A percentile compares a stretch with the other conserved stretches of the same genome.
These are phyloP conservation scores for Phytopythium delawarense DNA, from an alignment of 352 stramenopile genomes.

Conservation along the genomic window DNA sequence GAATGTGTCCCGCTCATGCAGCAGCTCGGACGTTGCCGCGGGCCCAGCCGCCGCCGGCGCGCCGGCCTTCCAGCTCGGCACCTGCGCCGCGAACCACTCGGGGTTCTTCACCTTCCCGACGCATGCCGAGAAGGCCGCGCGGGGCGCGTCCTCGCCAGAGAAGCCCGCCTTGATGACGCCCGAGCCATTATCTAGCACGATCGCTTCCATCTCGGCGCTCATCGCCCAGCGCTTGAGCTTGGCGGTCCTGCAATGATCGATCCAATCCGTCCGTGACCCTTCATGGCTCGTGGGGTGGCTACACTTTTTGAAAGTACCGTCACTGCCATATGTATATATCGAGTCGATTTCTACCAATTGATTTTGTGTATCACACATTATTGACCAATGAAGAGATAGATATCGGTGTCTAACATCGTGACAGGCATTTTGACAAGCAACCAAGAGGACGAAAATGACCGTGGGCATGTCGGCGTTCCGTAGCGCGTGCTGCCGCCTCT, in stretches of 20 bases:
- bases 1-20: conserved; percentile 74
- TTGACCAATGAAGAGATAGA: conserved; percentile 13
- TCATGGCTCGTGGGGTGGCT: conserved; percentile 8
- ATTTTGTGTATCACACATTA: conserved; percentile 3
- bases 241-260: background rate
- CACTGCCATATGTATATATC: background rate
- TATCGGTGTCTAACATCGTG: no score
- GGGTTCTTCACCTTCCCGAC: conserved; percentile 72
- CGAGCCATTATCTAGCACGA: conserved; percentile 88
- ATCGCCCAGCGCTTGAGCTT: background rate
- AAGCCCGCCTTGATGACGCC: conserved; percentile 80
- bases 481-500: conserved; percentile 35
- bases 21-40: conserved; percentile 25
- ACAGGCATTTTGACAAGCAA: background rate
- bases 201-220: conserved; percentile 44
- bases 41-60: background rate
- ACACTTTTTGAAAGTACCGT: conserved; percentile 3
- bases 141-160: conserved; percentile 79
- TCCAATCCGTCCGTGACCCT: conserved; percentile 18
- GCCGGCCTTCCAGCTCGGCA: conserved; percentile 40
- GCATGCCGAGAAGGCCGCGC: conserved; percentile 63
- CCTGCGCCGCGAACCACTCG: conserved; percentile 73
- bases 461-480: conserved; percentile 14
- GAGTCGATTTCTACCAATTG: conserved; percentile 9
- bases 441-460: background rate